Conservation (phyloP, 306 rosid species). For the Pterocarpus santalinus region DNA sequence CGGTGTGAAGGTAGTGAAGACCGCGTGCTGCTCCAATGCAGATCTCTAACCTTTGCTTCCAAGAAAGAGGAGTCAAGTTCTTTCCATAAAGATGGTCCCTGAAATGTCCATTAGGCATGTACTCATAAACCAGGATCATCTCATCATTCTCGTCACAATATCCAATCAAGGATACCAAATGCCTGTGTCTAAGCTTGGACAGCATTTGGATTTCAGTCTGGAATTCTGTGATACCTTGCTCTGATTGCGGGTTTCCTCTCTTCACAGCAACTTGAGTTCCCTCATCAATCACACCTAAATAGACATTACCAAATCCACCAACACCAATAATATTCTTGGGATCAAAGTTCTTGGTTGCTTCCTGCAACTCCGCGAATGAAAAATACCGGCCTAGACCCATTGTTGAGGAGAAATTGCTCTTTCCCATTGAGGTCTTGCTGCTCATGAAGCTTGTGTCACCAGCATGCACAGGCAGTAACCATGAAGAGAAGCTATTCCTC, state of each 20-base stretch:
- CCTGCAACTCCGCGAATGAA: slow-evolving; percentile 61
- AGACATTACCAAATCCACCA: slow-evolving; percentile 74
- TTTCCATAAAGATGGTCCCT: slow-evolving; percentile 76
- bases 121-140: slow-evolving; percentile 72
- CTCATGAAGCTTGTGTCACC: slow-evolving; percentile 64
- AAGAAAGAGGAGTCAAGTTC: slow-evolving; percentile 55
- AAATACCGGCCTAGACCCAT: slow-evolving; percentile 63
- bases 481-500: slow-evolving; percentile 74
- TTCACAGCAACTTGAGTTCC: slow-evolving; percentile 68
- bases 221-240: slow-evolving; percentile 70
- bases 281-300: slow-evolving; percentile 63
- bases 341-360: slow-evolving; percentile 71
- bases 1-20: slow-evolving; percentile 72
- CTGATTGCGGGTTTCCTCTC: slow-evolving; percentile 76
- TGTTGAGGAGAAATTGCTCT: slow-evolving; percentile 58
- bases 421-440: slow-evolving; percentile 62
- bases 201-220: slow-evolving; percentile 73
- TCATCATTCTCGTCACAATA: slow-evolving; percentile 69
- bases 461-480: slow-evolving; percentile 71
- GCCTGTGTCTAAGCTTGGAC: slow-evolving; percentile 70
- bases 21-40: slow-evolving; percentile 71
- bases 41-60: slow-evolving; percentile 69
- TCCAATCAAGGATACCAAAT: slow-evolving; percentile 70
- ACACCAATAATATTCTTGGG: slow-evolving; percentile 63
- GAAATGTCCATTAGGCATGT: slow-evolving; percentile 67